Base-by-base conservation (phyloP, 2,329 filamentous ascomycete species). In the Phyllosticta citriasiana region DNA sequence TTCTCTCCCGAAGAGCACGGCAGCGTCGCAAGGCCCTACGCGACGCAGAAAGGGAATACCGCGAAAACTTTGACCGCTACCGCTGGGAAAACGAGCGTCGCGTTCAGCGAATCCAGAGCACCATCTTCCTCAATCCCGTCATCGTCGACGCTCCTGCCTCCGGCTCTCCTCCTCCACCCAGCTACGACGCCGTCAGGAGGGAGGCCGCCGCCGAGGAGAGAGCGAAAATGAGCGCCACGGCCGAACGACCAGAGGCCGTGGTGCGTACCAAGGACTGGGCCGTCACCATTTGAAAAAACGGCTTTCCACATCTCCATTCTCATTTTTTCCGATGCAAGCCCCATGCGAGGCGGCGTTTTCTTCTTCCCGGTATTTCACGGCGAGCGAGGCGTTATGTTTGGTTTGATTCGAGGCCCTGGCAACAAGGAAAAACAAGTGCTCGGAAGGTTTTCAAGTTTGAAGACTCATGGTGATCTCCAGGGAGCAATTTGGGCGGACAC, bases 1-100 rank as follows among this genome's bases (percentile, higher is more conserved):
- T 51, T 22, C 7, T 61, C 30, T 61, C 55, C 30, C 10, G 40
- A 4, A 24, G 26, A 35, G 26, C 53, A 35, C 51, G 51, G 55
- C 26, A 16, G 10, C 59, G 59, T 51, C 59, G 51, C 33, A 22
- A 27, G 5, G 59, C 59, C 50, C 14, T 53, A n/a, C 8, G 9
- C 24, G 55, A 61, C 27, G 50, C 30, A 7, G 40, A 53, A 16
- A 55, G 25, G 22, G 59, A 61, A n/a, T 61, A 57, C 59, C 55
- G 40, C 26, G 27, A 26, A 12, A 55, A 61, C 55, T 61, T 61
- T 33, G 55, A 57, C 12, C 7, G 9, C 7, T 35, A 57, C 14
- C 33, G 27, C 4, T 9, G 9, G 10, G 59, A 57, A 19, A 61
- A 61, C 55, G 55, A 57, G 55, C 27, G 57, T 14, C 55, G 59